Evolutionary conservation across 2,329 filamentous ascomycete species (phyloP).

Genomic region (Cercospora janseana): DNA sequence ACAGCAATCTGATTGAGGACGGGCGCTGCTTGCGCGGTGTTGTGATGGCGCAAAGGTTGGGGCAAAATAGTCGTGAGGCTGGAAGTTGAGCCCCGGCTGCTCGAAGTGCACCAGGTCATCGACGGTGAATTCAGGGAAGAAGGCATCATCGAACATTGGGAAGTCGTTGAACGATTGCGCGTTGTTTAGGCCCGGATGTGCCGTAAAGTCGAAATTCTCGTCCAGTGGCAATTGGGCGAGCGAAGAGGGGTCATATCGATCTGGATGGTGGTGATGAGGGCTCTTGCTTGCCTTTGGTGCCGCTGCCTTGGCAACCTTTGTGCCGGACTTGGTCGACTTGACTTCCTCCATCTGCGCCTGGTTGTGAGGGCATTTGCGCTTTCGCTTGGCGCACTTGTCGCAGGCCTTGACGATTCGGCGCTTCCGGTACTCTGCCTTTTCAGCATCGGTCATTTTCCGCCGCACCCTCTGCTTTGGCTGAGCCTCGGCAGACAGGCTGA

Average conservation of each 20-base stretch:
- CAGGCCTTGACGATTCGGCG: constrained; percentile 40
- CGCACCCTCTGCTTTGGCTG: constrained; percentile 39
- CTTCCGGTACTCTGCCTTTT: constrained; percentile 41
- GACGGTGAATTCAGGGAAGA: constrained; percentile 23
- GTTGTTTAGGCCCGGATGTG: constrained; percentile 17
- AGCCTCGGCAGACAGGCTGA: constrained; percentile 36
- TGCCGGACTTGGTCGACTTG: constrained; percentile 14
- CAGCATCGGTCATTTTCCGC: constrained; percentile 41
- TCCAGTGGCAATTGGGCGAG: constrained; percentile 3
- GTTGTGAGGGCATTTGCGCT: constrained; percentile 39
- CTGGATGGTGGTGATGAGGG: constrained; percentile 1
- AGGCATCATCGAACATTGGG: constrained; percentile 29
- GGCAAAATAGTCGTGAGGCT: constrained; percentile 18
- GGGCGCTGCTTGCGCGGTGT: constrained; percentile 1
- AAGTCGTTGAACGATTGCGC: constrained; percentile 32
- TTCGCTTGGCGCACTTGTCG: constrained; percentile 39
- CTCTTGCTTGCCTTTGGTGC: constrained; percentile 3
- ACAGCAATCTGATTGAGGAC: neutral
- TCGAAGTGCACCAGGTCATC: constrained; percentile 24
- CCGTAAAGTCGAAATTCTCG: constrained; percentile 17
- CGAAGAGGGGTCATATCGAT: constrained; percentile 1
- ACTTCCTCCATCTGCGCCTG: constrained; percentile 35
- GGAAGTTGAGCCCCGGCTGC: constrained; percentile 7
- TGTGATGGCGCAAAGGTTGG: constrained; percentile 15
- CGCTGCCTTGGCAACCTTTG: constrained; percentile 10